A percentile compares a stretch with the other conserved stretches of the same genome.
Conservation (phyloP, 2,329 filamentous ascomycete genomes). For the Polychaeton citri region DNA sequence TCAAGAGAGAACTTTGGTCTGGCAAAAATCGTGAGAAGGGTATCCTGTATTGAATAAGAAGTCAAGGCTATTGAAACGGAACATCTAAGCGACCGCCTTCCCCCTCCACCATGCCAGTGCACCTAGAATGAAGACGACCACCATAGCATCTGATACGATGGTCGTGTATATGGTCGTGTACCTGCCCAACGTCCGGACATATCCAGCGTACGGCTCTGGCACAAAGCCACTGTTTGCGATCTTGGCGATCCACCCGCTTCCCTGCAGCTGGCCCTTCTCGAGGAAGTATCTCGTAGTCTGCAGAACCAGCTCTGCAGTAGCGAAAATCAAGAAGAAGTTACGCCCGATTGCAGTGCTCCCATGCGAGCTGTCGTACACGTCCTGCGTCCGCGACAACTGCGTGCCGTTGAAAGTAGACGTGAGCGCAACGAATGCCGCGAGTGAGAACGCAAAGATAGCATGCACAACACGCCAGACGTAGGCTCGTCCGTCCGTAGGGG, state of each 20-base stretch:
- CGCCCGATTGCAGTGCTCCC: slow-evolving; percentile 29
- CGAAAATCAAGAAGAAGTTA: slow-evolving; percentile 68
- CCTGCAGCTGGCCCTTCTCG: slow-evolving; percentile 46
- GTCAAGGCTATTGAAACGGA: too few species aligned
- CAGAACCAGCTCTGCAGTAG: slow-evolving; percentile 59
- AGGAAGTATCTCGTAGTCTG: slow-evolving; percentile 59
- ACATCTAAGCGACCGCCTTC: background rate
- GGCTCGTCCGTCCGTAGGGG: slow-evolving; percentile 25
- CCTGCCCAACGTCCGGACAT: slow-evolving; percentile 46
- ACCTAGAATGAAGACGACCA: slow-evolving; percentile 63
- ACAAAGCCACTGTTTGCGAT: slow-evolving; percentile 45
- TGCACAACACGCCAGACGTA: slow-evolving; percentile 62
- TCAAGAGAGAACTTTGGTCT: background rate
- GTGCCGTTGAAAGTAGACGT: slow-evolving; percentile 57
- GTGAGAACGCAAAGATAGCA: slow-evolving; percentile 53
- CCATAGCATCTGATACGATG: slow-evolving; percentile 59
- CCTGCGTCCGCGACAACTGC: slow-evolving; percentile 39
- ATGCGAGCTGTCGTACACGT: slow-evolving; percentile 24
- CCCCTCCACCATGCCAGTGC: slow-evolving; percentile 34
- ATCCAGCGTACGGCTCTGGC: slow-evolving; percentile 50
- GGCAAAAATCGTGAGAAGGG: background rate
- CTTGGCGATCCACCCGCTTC: slow-evolving; percentile 50
- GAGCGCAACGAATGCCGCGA: slow-evolving; percentile 58
- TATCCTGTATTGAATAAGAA: background rate
- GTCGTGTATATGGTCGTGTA: slow-evolving; percentile 62